Base-by-base conservation (phyloP, 2,329 filamentous ascomycete genomes). In the Teratosphaeria viscida region DNA sequence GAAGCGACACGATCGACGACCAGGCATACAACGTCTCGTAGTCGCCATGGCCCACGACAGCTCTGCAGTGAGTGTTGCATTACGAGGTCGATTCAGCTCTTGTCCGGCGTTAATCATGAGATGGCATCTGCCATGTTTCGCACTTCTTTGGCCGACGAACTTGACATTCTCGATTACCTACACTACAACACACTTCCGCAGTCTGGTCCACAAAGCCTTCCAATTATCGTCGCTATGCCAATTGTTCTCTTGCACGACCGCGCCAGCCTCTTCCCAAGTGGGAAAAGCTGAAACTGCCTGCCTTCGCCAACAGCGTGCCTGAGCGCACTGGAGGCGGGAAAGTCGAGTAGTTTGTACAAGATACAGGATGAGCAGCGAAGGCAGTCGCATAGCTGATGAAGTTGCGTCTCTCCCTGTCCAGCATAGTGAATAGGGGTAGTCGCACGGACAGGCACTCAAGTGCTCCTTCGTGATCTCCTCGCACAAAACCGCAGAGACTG, bases 341-440 rank as follows among this genome's bases (percentile, higher is more conserved):
- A 54, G 4, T 49, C 1, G 43, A 49, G 52, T 49, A 60, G 58
- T 62, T 55, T 61, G 19, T 34, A 52, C 32, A 52, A 49, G 27
- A 56, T 34, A 62, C 60, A 63, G 57, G 60, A 62, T 32, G 54
- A 61, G 43, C 59, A 59, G 64, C 64, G 64, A 67, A 68, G 66
- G 66, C 65, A 66, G 65, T 68, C 64, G 65, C 64, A 59, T 55
- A 49, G 61, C 64, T 65, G 64, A 57, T 65, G 63, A 57, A 23
- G 12, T 54, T 47, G 14, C 35, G 19, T 29, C 16, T 47, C 49
- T n/a, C 27, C 12, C 14, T 34, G n/a, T 19, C 6, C 19, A 55
- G 39, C 43, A 56, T 49, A 16, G 8, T 59, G 37, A 32, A 54
- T 27, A 47, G 29, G 29, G 7, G 4, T 55, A 60, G 58, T 37